Percentiles rank a stretch among this genome's conserved stretches.
These are phyloP conservation scores for Ogataea zsoltii DNA, from an alignment of 805 yeast species.

Conservation along the genomic window DNA sequence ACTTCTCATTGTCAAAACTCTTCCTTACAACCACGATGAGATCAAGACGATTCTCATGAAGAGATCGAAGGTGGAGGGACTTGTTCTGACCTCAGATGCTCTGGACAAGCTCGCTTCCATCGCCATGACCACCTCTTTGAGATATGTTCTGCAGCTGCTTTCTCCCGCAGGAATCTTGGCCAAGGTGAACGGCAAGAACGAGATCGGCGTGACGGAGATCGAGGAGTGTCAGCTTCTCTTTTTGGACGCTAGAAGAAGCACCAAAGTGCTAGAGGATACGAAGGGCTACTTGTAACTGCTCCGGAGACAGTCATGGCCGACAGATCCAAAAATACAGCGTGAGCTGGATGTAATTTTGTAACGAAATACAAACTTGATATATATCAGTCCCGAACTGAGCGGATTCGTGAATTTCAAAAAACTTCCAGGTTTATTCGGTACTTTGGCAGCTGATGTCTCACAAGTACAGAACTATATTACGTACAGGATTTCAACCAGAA, in stretches of 20 bases:
- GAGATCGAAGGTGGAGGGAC: slow-evolving; percentile 93
- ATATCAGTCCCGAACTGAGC: no score
- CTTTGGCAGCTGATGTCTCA: no score
- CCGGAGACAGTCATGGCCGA: not conserved
- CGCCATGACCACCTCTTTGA: slow-evolving; percentile 84
- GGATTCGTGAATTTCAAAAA: no score
- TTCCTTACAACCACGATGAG: slow-evolving; percentile 76
- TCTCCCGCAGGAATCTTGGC: slow-evolving; percentile 89
- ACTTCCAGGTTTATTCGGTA: no score
- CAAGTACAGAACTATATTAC: no score
- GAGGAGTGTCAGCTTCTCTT: slow-evolving; percentile 86
- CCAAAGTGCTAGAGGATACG: slow-evolving; percentile 71
- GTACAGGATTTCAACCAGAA: no score
- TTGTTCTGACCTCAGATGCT: slow-evolving; percentile 79
- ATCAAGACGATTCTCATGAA: slow-evolving; percentile 82
- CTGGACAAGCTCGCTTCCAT: slow-evolving; percentile 84
- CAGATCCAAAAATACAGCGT: no score
- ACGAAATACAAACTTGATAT: no score
- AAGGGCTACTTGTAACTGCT: slow-evolving; percentile 31
- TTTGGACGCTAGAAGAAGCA: slow-evolving; percentile 87
- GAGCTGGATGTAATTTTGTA: no score
- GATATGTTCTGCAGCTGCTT: slow-evolving; percentile 90
- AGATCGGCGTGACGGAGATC: slow-evolving; percentile 70
- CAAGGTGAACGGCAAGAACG: slow-evolving; percentile 67
- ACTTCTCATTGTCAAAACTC: slow-evolving; percentile 87